Base-by-base conservation (phyloP, 2,329 filamentous ascomycete genomes). In the Rhinocladiella mackenziei region DNA sequence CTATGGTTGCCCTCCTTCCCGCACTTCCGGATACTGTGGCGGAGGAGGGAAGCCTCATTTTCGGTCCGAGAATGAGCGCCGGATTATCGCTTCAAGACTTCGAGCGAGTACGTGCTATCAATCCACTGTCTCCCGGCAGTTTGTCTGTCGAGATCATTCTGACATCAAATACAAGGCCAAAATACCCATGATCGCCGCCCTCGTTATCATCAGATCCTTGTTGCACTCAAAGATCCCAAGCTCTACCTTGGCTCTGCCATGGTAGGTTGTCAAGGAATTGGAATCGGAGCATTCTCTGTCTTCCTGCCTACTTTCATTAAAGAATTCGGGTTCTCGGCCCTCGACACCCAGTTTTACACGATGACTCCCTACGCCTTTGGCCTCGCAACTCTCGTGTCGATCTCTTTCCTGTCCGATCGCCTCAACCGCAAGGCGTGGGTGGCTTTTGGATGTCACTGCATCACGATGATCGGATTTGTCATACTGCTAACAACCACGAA, bases 1-100 rank as follows among this genome's bases (percentile, higher is more conserved):
- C 78, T 51, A 63, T 85, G 17, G 66, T 87, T 7, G 81, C 81
- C 0, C 77, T 85, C 58, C 83, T 84, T 50, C 83, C 83, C 2
- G 25, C 20, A 2, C n/a, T 39, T 4, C 39, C 45, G 0, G 45
- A 47, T 9, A 30, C 9, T 6, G 44, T 47, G 23, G 23, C 19
- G 9, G 5, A 29, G 20, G 43, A 41, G 7, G 37, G 43, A 4
- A n/a, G 20, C 18, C 41, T 32, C 29, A 11, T 31, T 44, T 44
- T 17, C 32, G 23, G 11, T 3, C 29, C 26, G 11, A 34, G 19
- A 17, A 18, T n/a, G 17, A 38, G 26, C 41, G 33, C 8, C 8
- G 19, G 18, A 32, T 44, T 10, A 37, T 44, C 23, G 20, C 17
- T 8, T 23, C 28, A 22, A 13, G 37, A 22, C 22, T 30, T 5